Evolutionary conservation across 2,329 filamentous ascomycete genomes (phyloP).

Genomic region (Fusarium austroafricanum): DNA sequence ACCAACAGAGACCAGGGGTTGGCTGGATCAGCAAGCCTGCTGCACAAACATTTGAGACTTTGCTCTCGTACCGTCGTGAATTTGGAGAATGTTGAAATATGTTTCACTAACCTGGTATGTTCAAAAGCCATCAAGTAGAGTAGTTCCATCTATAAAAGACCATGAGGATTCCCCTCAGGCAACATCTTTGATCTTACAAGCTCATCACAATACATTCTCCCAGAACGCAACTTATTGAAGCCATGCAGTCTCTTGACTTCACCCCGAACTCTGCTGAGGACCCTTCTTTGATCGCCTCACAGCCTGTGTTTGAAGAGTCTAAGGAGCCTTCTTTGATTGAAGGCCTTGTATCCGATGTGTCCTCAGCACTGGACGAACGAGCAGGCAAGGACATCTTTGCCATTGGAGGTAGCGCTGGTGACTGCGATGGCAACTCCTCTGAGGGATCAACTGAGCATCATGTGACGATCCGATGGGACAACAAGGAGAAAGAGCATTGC

Average conservation of each 20-base stretch:
- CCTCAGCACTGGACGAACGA: neutral
- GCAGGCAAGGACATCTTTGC: slow-evolving; percentile 19
- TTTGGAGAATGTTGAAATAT: neutral
- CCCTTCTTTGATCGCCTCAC: too few species aligned
- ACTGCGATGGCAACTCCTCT: neutral
- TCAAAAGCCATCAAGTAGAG: neutral
- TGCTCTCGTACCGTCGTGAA: neutral
- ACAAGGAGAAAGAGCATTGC: rapidly evolving
- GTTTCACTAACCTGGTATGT: too few species aligned
- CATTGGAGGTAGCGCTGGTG: slow-evolving; percentile 7
- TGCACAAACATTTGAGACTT: neutral
- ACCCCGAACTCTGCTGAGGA: too few species aligned
- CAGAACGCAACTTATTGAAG: rapidly evolving
- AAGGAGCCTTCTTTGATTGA: neutral
- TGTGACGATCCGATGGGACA: slow-evolving; percentile 8
- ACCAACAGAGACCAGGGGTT: neutral
- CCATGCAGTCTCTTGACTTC: too few species aligned
- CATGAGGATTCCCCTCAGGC: neutral
- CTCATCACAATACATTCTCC: neutral
- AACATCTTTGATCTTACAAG: neutral
- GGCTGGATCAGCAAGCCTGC: neutral
- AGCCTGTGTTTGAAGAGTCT: too few species aligned
- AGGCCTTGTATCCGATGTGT: neutral
- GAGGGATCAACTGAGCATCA: too few species aligned
- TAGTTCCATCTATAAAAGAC: slow-evolving; percentile 4